Conservation (phyloP, 371 early-diverging fungal species). For the Mucor indicus region DNA sequence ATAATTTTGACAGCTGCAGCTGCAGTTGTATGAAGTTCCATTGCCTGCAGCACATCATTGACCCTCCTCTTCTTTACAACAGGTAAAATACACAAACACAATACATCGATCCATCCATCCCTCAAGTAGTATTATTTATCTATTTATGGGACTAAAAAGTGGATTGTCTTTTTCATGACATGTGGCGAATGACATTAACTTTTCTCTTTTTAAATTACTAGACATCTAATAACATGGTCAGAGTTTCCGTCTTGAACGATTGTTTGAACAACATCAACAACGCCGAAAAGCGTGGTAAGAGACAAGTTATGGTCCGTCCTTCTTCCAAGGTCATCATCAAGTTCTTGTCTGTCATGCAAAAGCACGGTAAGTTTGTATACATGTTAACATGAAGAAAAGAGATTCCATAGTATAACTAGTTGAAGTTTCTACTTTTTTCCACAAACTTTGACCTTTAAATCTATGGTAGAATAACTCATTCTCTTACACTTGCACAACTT, state of each 20-base stretch:
- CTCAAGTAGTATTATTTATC: too few relatives aligned
- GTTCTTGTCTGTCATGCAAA: conserved; percentile 99
- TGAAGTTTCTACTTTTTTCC: conserved; percentile 27
- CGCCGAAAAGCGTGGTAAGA: conserved; percentile 97
- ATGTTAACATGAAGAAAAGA: too few relatives aligned
- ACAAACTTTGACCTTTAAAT: conserved; percentile 60
- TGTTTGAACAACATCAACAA: conserved; percentile 98
- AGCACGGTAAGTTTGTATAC: conserved; percentile 89
- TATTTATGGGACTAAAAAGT: conserved; percentile 1
- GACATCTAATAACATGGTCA: conserved; percentile 32
- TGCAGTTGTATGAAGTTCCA: too few relatives aligned
- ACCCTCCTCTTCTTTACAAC: conserved; percentile 25
- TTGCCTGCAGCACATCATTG: too few relatives aligned
- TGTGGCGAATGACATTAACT: too few relatives aligned
- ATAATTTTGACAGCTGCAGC: too few relatives aligned
- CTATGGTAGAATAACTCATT: conserved; percentile 59
- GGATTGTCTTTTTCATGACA: conserved; percentile 8
- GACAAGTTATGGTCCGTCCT: conserved; percentile 96
- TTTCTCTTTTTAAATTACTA: too few relatives aligned
- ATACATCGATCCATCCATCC: conserved; percentile 25
- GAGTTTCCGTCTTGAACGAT: conserved; percentile 72
- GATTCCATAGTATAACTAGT: conserved; percentile 76
- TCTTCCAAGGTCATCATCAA: conserved; percentile 96
- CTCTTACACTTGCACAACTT: conserved; percentile 15
- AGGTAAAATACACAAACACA: conserved; percentile 19